Base-by-base conservation (phyloP, 495 filamentous ascomycete genomes). In the Lasiosphaeria ovina region DNA sequence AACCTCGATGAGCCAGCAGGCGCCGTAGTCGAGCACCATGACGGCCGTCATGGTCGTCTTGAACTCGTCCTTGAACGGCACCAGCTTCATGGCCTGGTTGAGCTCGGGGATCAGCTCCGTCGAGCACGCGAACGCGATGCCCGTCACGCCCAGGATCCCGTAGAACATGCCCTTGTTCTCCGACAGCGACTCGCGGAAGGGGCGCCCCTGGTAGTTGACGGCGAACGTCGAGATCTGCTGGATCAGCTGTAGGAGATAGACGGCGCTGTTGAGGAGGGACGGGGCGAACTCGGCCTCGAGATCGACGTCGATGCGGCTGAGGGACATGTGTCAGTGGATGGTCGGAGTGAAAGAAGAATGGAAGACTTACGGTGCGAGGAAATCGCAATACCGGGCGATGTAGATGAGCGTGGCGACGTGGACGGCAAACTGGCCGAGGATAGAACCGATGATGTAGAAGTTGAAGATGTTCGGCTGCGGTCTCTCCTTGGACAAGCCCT, bases 391-490 rank as follows among this genome's bases (percentile, higher is more conserved):
- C 60, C 87, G 84, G 38, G 95, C 92, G 57, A 99, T 86, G 73
- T 97, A 99, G 72, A 99, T 91, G 51, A 99, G 77, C 3, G 95
- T 97, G 44, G 77, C 89, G 65, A 97, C 95, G 70, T 99, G 94
- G 55, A 99, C 87, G 8, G 94, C 94, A 69, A 99, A 99, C 73
- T 99, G 94, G 51, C 92, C 93, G 60, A 99, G 89, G 59, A 99
- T 92, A 49, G 92, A 96, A 45, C 93, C 93, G 67, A 99, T 97
- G 76, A 99, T 97, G 76, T 99, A 98, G 50, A 90, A 83, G 74
- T 99, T 99, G 80, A 98, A 99, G 71, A 99, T 99, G 74, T 97
- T 97, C 1, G 91, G 91, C 80, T 99, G 94, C 0, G 94, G 94
- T 34, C 94, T 88, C 76, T 99, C 94, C 80, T 98, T 98, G 50